Evolutionary conservation across 1,284 basidiomycete species (phyloP).

Genomic region (Puccinia novopanici): DNA sequence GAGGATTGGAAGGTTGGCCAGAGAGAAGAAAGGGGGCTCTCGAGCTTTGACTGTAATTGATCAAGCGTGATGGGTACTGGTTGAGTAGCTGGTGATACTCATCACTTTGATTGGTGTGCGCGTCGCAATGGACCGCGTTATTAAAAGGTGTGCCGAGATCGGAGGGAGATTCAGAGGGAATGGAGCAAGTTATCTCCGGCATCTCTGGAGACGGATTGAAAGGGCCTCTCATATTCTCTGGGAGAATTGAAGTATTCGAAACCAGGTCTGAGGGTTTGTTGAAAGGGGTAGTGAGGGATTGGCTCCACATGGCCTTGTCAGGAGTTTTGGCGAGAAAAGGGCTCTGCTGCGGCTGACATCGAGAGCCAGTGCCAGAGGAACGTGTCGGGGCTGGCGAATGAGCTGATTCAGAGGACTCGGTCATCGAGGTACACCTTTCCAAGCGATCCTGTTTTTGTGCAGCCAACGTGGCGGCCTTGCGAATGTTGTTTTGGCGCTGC

Average conservation of each 20-base stretch:
- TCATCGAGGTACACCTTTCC: slow-evolving; percentile 12
- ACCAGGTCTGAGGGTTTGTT: neutral
- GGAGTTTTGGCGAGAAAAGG: slow-evolving; percentile 3
- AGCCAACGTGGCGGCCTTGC: slow-evolving; percentile 29
- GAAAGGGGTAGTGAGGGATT: neutral
- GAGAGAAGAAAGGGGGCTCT: slow-evolving; percentile 28
- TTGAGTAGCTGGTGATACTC: neutral
- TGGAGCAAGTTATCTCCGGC: neutral
- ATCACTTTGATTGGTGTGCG: neutral
- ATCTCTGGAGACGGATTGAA: neutral
- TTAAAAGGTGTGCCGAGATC: neutral
- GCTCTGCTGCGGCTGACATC: neutral
- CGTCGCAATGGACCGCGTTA: neutral
- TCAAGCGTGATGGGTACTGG: slow-evolving; percentile 3
- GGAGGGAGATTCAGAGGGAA: neutral
- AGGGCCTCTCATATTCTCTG: neutral
- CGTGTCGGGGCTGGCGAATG: slow-evolving; percentile 7
- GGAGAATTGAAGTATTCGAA: neutral
- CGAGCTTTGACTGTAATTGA: neutral
- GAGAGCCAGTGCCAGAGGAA: neutral
- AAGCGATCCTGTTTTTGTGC: slow-evolving; percentile 6
- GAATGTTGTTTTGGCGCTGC: slow-evolving; percentile 42
- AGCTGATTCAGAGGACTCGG: slow-evolving; percentile 1
- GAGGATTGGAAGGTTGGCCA: slow-evolving; percentile 4
- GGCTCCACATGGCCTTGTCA: neutral